Conservation (phyloP, 441 rosid genomes). For the Syzygium malaccense region DNA sequence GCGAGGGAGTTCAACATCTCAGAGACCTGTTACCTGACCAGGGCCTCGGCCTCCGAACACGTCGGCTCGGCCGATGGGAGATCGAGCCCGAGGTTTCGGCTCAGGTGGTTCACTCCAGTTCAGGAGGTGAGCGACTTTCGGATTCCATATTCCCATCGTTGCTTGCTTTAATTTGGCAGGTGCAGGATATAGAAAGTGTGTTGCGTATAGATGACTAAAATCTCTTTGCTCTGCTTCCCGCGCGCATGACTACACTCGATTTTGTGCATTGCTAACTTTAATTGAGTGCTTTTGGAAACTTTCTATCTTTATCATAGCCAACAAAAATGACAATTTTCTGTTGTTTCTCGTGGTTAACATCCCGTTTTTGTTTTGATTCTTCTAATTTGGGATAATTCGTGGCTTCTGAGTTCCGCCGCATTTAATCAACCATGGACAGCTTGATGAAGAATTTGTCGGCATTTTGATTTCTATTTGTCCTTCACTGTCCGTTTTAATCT, state of each 20-base stretch:
- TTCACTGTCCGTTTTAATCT: not conserved
- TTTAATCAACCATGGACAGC: not conserved
- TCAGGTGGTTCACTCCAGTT: conserved; percentile 78
- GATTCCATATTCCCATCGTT: not conserved
- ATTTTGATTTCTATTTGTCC: not conserved
- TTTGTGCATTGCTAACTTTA: not conserved
- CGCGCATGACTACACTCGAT: not conserved
- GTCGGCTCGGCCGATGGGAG: not conserved
- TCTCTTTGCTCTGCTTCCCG: not conserved
- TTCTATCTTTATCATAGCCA: not conserved
- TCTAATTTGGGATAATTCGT: not conserved
- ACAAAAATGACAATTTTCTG: not conserved
- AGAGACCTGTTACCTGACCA: conserved; percentile 43
- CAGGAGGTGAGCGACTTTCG: conserved; percentile 31
- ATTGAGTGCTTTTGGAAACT: not conserved
- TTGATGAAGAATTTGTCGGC: not conserved
- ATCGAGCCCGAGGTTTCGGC: conserved; percentile 37
- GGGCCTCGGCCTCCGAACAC: conserved; percentile 2
- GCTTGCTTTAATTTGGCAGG: not conserved
- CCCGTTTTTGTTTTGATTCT: not conserved
- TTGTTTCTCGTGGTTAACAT: not conserved
- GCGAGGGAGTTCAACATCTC: conserved; percentile 69
- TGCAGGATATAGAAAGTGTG: not conserved
- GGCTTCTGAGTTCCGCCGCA: not conserved
- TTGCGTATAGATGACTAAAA: not conserved